Conservation (phyloP, 495 filamentous ascomycete genomes). For the Saxispiralis lemnorum region DNA sequence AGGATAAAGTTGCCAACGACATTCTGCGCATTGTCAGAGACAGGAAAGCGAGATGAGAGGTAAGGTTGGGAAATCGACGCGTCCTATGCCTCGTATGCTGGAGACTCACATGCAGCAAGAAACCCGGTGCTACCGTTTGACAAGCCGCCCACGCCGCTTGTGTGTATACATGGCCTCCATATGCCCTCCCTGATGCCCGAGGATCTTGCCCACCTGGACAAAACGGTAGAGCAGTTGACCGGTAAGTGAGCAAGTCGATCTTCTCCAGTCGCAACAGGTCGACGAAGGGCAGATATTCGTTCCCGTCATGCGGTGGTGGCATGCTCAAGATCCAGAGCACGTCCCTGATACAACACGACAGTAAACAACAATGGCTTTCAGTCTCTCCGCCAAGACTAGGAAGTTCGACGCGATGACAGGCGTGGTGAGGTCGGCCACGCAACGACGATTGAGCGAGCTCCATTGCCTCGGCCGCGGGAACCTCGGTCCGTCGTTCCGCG, state of each 20-base stretch:
- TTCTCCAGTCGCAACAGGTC: slow-evolving; percentile 19
- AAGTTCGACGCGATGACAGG: too few species aligned
- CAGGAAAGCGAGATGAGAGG: neutral
- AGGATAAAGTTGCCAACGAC: slow-evolving; percentile 54
- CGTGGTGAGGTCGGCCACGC: too few species aligned
- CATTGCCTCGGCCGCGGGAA: too few species aligned
- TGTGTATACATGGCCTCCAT: slow-evolving; percentile 50
- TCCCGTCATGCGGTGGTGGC: slow-evolving; percentile 7
- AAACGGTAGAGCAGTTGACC: slow-evolving; percentile 17
- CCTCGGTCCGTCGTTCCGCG: too few species aligned
- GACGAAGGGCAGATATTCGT: slow-evolving; percentile 14
- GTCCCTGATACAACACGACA: too few species aligned
- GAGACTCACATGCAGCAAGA: slow-evolving; percentile 42
- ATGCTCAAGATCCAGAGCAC: neutral
- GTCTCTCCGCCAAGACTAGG: too few species aligned
- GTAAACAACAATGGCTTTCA: too few species aligned
- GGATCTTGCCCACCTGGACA: slow-evolving; percentile 9
- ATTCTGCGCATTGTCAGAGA: slow-evolving; percentile 27
- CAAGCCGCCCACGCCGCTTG: slow-evolving; percentile 46
- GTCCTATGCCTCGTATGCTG: neutral
- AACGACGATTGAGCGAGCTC: too few species aligned
- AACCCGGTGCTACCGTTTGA: slow-evolving; percentile 32
- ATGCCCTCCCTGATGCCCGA: slow-evolving; percentile 9
- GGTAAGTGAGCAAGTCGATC: slow-evolving; percentile 18
- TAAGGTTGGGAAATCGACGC: neutral